These are phyloP conservation scores for Tylopilus sp. DNA, from an alignment of 768 basidiomycete genomes.

Conservation along the genomic window DNA sequence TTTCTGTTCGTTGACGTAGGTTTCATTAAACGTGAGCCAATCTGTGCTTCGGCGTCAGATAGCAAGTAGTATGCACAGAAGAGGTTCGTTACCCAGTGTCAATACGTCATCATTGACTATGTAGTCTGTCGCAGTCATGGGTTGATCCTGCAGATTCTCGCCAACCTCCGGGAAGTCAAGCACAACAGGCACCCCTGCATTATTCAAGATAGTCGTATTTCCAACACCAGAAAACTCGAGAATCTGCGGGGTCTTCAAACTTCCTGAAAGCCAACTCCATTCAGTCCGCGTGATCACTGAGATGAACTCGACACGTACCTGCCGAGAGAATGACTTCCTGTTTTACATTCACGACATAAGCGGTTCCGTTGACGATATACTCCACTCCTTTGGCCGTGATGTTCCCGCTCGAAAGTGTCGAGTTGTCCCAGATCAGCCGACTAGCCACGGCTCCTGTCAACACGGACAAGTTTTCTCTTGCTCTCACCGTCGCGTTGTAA, in stretches of 20 bases:
- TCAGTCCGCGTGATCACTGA: not conserved
- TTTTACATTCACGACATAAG: not conserved
- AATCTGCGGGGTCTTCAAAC: not conserved
- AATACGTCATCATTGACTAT: not conserved
- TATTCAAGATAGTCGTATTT: not conserved
- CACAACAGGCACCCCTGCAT: not conserved
- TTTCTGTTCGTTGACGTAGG: not conserved
- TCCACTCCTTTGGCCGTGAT: not conserved
- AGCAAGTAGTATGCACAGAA: not conserved
- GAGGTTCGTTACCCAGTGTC: not conserved
- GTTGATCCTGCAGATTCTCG: slow-evolving; percentile 2
- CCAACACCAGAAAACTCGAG: not conserved
- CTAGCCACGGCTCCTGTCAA: not conserved
- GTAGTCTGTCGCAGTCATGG: not conserved
- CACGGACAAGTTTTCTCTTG: not conserved
- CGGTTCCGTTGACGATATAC: not conserved
- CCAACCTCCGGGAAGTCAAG: not conserved
- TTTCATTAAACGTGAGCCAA: not conserved
- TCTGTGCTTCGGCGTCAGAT: not conserved
- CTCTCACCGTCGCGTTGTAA: not conserved
- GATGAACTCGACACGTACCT: not conserved
- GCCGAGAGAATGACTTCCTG: not conserved
- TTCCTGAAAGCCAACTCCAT: not conserved
- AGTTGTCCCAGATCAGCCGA: not conserved
- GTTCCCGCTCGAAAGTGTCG: not conserved